Evolutionary conservation across 371 early-diverging fungal genomes (phyloP).

Genomic region (Fennellomyces sp.): DNA sequence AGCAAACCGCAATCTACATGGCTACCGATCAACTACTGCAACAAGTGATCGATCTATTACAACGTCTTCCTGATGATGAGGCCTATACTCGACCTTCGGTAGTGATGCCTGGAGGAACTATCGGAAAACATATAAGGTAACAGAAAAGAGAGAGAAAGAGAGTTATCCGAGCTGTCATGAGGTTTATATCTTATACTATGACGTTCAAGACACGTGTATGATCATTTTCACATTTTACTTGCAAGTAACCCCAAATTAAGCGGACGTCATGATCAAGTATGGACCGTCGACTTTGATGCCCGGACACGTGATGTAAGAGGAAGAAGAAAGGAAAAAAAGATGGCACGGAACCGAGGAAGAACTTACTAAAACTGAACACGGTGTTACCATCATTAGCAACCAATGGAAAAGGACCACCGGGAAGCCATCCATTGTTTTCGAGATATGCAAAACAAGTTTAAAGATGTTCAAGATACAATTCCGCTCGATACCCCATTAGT

Average conservation of each 20-base stretch:
- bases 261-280: neutral
- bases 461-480: conserved; percentile 1
- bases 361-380: neutral
- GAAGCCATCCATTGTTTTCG: conserved; percentile 30
- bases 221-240: conserved; percentile 42
- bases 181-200: neutral
- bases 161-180: conserved; percentile 28
- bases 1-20: conserved; percentile 4
- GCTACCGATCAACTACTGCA: conserved; percentile 24
- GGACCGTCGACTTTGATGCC: conserved; percentile 49
- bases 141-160: neutral
- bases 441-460: conserved; percentile 14
- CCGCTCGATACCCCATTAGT: conserved; percentile 26
- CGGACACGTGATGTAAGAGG: conserved; percentile 43
- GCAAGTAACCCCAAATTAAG: conserved; percentile 17
- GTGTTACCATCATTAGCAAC: conserved; percentile 17
- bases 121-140: conserved; percentile 71
- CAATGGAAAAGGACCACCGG: conserved; percentile 44
- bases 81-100: conserved; percentile 48
- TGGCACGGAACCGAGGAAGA: neutral
- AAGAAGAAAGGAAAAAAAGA: neutral
- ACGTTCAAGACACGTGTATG: conserved; percentile 34
- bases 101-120: conserved; percentile 64
- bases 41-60: conserved; percentile 25
- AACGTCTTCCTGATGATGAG: conserved; percentile 15